Percentiles rank a stretch among this genome's conserved stretches.
phyloP scores from a whole-genome alignment of 2,329 filamentous ascomycete genomes.

The Alternaria triticina region DNA sequence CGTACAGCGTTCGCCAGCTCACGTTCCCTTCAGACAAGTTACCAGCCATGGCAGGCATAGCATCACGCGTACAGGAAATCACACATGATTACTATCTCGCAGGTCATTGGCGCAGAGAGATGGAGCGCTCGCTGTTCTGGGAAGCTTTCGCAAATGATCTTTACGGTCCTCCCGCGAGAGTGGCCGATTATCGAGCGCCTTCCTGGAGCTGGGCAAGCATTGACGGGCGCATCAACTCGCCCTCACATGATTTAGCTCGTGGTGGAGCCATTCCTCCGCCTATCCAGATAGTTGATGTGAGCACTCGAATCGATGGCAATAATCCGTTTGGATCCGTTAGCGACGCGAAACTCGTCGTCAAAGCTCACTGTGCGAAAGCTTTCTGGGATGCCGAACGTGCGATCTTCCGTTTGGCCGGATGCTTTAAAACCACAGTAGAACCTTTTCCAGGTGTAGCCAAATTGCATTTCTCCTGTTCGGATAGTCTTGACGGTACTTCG shows the following conservation, averaged over 20 bases:
- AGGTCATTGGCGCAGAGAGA: not conserved
- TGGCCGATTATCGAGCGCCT: not conserved
- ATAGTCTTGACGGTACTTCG: not conserved
- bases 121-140: not conserved
- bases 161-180: not conserved
- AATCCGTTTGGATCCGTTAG: not conserved
- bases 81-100: not conserved
- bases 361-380: not conserved
- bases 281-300: not conserved
- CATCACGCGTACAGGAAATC: not conserved
- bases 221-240: not conserved
- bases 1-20: not conserved
- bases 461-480: fast-evolving
- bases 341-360: not conserved
- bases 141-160: fast-evolving
- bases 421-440: not conserved
- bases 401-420: fast-evolving
- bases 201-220: not conserved
- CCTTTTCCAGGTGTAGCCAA: fast-evolving
- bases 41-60: not conserved
- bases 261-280: not conserved
- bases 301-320: not conserved
- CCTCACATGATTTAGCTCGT: fast-evolving
- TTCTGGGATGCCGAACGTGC: not conserved
- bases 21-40: not conserved